phyloP scores from a whole-genome alignment of 2,329 filamentous ascomycete genomes.

The Alternaria sp. region DNA sequence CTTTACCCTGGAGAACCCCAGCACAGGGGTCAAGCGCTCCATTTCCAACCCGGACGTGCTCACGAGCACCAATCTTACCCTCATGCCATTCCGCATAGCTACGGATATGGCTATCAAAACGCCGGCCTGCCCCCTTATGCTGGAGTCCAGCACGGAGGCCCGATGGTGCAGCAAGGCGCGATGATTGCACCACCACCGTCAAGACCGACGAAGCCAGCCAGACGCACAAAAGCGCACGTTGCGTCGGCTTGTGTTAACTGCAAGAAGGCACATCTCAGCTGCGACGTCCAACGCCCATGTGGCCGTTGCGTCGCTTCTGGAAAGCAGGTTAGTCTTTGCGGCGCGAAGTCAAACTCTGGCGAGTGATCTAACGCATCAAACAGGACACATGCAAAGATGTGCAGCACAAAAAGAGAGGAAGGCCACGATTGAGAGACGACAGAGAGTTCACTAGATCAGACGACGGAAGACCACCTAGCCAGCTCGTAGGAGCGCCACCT shows the following conservation, averaged over 20 bases:
- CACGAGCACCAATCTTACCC: conserved; percentile 35
- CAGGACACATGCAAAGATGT: conserved; percentile 81
- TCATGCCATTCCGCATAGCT: conserved; percentile 32
- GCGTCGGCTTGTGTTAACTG: conserved; percentile 85
- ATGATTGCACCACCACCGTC: conserved; percentile 41
- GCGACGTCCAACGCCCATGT: conserved; percentile 74
- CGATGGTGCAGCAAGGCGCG: conserved; percentile 40
- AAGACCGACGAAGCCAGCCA: conserved; percentile 43
- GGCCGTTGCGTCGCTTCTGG: conserved; percentile 78
- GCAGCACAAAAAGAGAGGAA: conserved; percentile 83
- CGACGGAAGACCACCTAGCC: conserved; percentile 37
- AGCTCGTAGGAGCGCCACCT: conserved; percentile 31
- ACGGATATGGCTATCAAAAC: conserved; percentile 39
- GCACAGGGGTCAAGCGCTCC: conserved; percentile 25
- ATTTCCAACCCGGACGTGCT: conserved; percentile 34
- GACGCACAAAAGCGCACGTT: conserved; percentile 75
- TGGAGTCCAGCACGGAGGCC: conserved; percentile 33
- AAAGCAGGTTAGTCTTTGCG: conserved; percentile 61
- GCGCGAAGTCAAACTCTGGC: background rate
- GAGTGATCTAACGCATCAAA: conserved; percentile 10
- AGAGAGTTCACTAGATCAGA: conserved; percentile 42
- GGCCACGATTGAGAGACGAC: conserved; percentile 74
- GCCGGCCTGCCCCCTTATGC: conserved; percentile 32
- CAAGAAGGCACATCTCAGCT: conserved; percentile 78
- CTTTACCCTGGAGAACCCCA: conserved; percentile 42